phyloP scores from a whole-genome alignment of 768 basidiomycete genomes.

The Suillus subalutaceus region DNA sequence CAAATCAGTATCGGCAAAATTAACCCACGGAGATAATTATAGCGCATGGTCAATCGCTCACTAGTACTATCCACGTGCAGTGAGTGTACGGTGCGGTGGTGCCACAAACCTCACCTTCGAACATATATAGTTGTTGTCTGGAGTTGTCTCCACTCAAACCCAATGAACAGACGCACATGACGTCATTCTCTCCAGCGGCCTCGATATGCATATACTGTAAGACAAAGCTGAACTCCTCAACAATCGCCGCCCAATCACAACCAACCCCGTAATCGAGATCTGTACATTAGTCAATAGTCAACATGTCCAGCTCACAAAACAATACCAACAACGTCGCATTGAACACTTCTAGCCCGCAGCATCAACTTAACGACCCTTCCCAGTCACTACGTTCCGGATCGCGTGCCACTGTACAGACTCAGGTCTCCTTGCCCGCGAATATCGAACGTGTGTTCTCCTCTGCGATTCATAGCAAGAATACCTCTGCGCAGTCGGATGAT shows the following conservation, averaged over 20 bases:
- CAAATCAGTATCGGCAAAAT: not conserved
- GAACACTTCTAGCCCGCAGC: constrained; percentile 26
- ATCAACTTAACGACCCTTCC: constrained; percentile 35
- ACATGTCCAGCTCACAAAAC: constrained; percentile 15
- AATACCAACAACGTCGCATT: constrained; percentile 11
- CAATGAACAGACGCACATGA: not conserved
- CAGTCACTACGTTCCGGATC: constrained; percentile 49
- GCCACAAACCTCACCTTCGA: too few species aligned
- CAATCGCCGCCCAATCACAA: not conserved
- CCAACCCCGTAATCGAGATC: not conserved
- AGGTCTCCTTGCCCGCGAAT: constrained; percentile 43
- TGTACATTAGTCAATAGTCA: not conserved
- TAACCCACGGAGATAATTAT: not conserved
- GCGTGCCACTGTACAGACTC: constrained; percentile 22
- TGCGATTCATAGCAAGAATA: not conserved
- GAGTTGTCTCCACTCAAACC: not conserved
- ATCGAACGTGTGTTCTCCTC: constrained; percentile 35
- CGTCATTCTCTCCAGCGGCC: not conserved
- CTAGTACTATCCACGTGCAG: not conserved
- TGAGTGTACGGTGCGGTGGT: too few species aligned
- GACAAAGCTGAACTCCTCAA: not conserved
- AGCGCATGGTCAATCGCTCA: too few species aligned
- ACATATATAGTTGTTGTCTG: not conserved
- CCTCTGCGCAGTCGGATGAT: not conserved
- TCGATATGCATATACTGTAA: not conserved